Base-by-base conservation (phyloP, 495 filamentous ascomycete species). In the Daldinia vernicosa region DNA sequence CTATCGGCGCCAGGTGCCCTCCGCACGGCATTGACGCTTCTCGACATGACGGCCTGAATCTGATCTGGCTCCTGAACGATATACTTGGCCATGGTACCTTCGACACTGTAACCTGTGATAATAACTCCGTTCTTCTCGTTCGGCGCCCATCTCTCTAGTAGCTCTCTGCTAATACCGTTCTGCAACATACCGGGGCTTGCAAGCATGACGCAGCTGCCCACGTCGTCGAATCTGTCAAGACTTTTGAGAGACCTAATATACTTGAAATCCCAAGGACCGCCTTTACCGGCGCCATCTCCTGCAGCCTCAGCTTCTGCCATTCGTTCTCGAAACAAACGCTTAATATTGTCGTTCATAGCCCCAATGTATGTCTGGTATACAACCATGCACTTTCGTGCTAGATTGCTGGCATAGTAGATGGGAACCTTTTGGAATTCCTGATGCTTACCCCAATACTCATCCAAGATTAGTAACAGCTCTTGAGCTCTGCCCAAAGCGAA, bases 261-360 rank as follows among this genome's bases (percentile, higher is more conserved):
- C 59, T 89, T 89, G 80, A 98, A 97, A 74, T 99, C 96, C 95
- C 95, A 99, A 0, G 95, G 95, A 11, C 96, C 95, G 22, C 90
- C 91, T 66, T 89, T 87, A 24, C 89, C 90, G 43, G 90, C 91
- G 4, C 83, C 83, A 60, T 91, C 89, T 12, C 88, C 88, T 22
- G 87, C 86, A 2, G 88, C 88, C 79, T 95, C 93, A 40, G 92
- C 92, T 79, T 97, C 93, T 4, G 90, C 91, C 89, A 94, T 92
- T 28, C 92, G 87, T 75, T 95, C 90, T 19, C 91, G 85, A 81
- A 96, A 97, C 7, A 95, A 85, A 2, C 91, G 87, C 75, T 97
- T 97, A 80, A 99, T 98, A 73, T 97, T 98, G 77, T 97, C 95
- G 77, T 99, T 99, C 95, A 99, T 99, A 27, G 93, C 92, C 59